Conservation (phyloP, 768 basidiomycete genomes). For the Clitopilus passeckerianus region DNA sequence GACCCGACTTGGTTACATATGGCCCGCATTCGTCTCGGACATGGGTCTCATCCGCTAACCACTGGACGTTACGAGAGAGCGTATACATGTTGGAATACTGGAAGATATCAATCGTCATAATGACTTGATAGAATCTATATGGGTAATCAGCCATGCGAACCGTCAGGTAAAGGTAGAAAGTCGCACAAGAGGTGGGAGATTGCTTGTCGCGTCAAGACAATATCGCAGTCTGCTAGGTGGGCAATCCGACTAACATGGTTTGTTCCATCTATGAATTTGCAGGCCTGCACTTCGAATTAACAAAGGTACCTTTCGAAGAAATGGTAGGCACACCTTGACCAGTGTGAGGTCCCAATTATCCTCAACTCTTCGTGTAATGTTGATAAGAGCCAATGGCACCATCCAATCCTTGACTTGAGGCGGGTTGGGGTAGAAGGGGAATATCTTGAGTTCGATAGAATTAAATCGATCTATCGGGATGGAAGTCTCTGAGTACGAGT, state of each 20-base stretch:
- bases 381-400: conserved; percentile 88
- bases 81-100: conserved; percentile 99
- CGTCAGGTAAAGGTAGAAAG: not conserved
- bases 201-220: conserved; percentile 76
- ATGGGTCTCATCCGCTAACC: conserved; percentile 79
- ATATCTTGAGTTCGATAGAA: conserved; percentile 92
- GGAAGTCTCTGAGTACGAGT: conserved; percentile 95
- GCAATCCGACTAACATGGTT: conserved; percentile 92
- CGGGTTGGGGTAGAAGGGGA: conserved; percentile 96
- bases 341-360: conserved; percentile 97
- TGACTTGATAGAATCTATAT: conserved; percentile 87
- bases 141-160: conserved; percentile 5
- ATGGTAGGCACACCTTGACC: conserved; percentile 50
- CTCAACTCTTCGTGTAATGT: conserved; percentile 74
- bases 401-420: conserved; percentile 89
- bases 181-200: conserved; percentile 85
- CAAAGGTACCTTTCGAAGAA: not conserved
- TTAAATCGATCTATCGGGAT: conserved; percentile 90
- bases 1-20: conserved; percentile 78
- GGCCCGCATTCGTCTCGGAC: conserved; percentile 89
- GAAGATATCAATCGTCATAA: conserved; percentile 96
- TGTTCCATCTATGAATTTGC: conserved; percentile 80
- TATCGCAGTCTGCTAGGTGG: conserved; percentile 84
- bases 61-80: conserved; percentile 78
- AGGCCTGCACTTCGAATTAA: conserved; percentile 45